These are phyloP conservation scores for Colletotrichum spinosum DNA, from an alignment of 2,329 filamentous ascomycete genomes.

Conservation along the genomic window DNA sequence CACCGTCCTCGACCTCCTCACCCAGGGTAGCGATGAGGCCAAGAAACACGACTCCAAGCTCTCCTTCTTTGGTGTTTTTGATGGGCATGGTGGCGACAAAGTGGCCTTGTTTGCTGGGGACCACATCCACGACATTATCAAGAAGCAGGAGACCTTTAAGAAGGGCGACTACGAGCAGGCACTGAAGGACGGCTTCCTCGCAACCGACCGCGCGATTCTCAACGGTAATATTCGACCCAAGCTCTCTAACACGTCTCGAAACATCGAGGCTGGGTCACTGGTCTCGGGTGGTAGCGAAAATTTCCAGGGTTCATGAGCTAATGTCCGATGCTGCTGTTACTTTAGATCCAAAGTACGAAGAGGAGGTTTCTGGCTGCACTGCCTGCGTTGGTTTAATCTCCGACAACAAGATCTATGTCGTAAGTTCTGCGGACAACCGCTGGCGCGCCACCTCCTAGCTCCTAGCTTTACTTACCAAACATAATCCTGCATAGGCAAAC, in stretches of 20 bases:
- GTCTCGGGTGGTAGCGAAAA: neutral
- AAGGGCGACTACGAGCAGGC: constrained; percentile 93
- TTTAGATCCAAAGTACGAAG: constrained; percentile 93
- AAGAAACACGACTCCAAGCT: constrained; percentile 79
- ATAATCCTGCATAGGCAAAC: constrained; percentile 77
- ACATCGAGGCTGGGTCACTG: neutral
- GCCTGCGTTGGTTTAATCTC: constrained; percentile 92
- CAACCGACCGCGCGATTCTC: constrained; percentile 94
- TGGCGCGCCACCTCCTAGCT: constrained; percentile 42
- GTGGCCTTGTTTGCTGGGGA: constrained; percentile 94
- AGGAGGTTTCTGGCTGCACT: constrained; percentile 98
- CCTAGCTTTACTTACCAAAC: constrained; percentile 41
- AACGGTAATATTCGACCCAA: constrained; percentile 73
- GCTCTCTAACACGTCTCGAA: constrained; percentile 40
- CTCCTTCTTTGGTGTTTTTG: constrained; percentile 97
- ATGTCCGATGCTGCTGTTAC: constrained; percentile 9
- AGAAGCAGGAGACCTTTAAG: constrained; percentile 95
- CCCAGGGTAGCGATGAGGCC: constrained; percentile 63
- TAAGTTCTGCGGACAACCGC: constrained; percentile 64
- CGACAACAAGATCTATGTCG: constrained; percentile 92
- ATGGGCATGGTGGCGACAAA: constrained; percentile 97
- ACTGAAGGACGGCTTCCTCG: constrained; percentile 95
- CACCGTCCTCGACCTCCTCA: constrained; percentile 86
- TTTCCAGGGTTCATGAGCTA: constrained; percentile 17
- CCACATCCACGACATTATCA: constrained; percentile 92